Base-by-base conservation (phyloP, 345 rosid species). In the Hibiscus mutabilis region DNA sequence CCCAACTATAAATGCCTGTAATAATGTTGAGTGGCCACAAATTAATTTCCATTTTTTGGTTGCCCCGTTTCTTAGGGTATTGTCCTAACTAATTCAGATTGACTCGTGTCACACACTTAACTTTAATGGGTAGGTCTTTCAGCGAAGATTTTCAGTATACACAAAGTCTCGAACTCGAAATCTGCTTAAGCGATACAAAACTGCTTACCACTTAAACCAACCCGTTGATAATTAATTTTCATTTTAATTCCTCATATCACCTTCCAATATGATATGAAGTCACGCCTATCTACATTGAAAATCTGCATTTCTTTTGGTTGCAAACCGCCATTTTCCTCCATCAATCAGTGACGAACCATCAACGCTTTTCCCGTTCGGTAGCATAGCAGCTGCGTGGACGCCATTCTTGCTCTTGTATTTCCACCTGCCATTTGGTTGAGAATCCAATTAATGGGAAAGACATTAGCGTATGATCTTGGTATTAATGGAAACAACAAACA, bases 291-390 rank as follows among this genome's bases (percentile, higher is more conserved):
- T 69, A 67, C 40, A 52, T 19, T 44, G 22, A 55, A 52, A 37
- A 31, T 9, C 49, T 71, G 16, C 21, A 1, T n/a, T n/a, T n/a
- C n/a, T n/a, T 64, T 73, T 12, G 2, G 59, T 6, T 57, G 69
- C 71, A 72, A 79, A 67, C 60, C 6, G 75, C 77, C 84, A 80
- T 64, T 46, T 60, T 73, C 70, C 56, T 46, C 2, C n/a, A 78
- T 75, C 75, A 69, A 57, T n/a, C 31, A 53, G 58, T 49, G 76
- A 53, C 62, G 64, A 49, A 14, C 25, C 37, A 24, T 25, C 6
- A 27, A 5, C 52, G 22, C 21, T 9, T 40, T 40, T 6, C 44
- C 12, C 44, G 2, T 40, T n/a, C 2, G 44, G 44, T 35, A 35
- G 16, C n/a, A n/a, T 24, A 29, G 42, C 53, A 33, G 74, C 40